Evolutionary conservation across 106 monocot genomes (phyloP).

Genomic region (Chionographis japonica): DNA sequence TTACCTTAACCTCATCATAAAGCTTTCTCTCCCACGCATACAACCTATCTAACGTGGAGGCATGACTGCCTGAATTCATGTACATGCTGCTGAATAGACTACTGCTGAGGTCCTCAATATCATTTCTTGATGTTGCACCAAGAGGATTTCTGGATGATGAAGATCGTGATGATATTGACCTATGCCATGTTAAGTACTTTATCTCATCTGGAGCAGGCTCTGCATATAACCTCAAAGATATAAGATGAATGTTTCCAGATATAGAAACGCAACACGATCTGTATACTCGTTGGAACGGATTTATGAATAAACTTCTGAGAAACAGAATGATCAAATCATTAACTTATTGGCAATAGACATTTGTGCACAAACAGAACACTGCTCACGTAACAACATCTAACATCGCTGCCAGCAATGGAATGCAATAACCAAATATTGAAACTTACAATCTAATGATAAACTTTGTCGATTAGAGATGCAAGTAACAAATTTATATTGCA

Average conservation of each 20-base stretch:
- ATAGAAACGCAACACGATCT: too few species aligned
- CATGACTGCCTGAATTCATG: slow-evolving; percentile 99
- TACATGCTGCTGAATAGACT: slow-evolving; percentile 45
- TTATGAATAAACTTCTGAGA: too few species aligned
- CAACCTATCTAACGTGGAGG: slow-evolving; percentile 85
- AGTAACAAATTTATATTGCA: too few species aligned
- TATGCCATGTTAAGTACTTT: slow-evolving; percentile 81
- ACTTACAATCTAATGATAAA: too few species aligned
- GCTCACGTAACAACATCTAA: too few species aligned
- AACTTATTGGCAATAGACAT: too few species aligned
- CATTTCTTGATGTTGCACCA: slow-evolving; percentile 38
- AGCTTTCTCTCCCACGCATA: slow-evolving; percentile 99
- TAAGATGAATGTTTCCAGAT: background rate
- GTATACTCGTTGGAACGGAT: too few species aligned
- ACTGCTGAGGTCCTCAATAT: slow-evolving; percentile 27
- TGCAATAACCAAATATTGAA: too few species aligned
- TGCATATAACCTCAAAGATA: slow-evolving; percentile 24
- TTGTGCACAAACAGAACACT: too few species aligned
- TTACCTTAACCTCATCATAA: slow-evolving; percentile 98
- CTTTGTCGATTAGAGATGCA: too few species aligned
- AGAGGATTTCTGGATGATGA: slow-evolving; percentile 65
- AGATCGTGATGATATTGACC: slow-evolving; percentile 76
- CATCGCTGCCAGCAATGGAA: too few species aligned
- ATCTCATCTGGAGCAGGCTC: slow-evolving; percentile 54
- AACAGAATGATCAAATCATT: too few species aligned